Percentiles rank a stretch among this genome's conserved stretches.
These are phyloP conservation scores for Fusarium siculi DNA, from an alignment of 2,329 filamentous ascomycete genomes.

Conservation along the genomic window DNA sequence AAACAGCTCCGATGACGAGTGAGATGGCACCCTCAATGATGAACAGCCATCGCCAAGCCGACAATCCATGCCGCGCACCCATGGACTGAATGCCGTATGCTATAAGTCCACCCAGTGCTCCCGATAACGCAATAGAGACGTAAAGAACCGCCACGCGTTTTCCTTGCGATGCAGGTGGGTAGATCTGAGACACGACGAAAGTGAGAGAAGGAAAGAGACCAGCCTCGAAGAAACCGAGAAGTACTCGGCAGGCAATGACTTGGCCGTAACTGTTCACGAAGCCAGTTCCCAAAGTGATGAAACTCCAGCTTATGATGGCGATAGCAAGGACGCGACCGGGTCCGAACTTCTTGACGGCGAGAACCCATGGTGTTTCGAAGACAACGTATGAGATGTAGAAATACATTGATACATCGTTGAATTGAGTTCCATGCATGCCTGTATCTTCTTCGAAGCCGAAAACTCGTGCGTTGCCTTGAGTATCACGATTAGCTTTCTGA, in stretches of 20 bases:
- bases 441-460: constrained; percentile 48
- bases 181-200: constrained; percentile 12
- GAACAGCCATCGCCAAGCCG: constrained; percentile 64
- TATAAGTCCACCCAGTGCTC: constrained; percentile 47
- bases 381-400: constrained; percentile 49
- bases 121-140: constrained; percentile 45
- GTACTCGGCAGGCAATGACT: constrained; percentile 44
- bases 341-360: constrained; percentile 47
- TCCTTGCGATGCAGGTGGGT: constrained; percentile 30
- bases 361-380: constrained; percentile 47
- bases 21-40: constrained; percentile 56
- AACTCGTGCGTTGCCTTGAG: constrained; percentile 48
- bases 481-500: neutral
- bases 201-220: constrained; percentile 49
- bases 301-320: constrained; percentile 49
- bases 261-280: constrained; percentile 44
- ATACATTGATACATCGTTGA: constrained; percentile 46
- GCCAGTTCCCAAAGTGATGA: constrained; percentile 47
- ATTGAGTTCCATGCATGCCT: constrained; percentile 45
- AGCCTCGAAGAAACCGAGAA: constrained; percentile 50
- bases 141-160: constrained; percentile 48
- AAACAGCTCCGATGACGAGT: constrained; percentile 42
- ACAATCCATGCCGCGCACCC: constrained; percentile 56
- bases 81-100: constrained; percentile 52
- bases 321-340: constrained; percentile 42